Evolutionary conservation across 345 rosid species (phyloP).

Genomic region (Salix dunnii): DNA sequence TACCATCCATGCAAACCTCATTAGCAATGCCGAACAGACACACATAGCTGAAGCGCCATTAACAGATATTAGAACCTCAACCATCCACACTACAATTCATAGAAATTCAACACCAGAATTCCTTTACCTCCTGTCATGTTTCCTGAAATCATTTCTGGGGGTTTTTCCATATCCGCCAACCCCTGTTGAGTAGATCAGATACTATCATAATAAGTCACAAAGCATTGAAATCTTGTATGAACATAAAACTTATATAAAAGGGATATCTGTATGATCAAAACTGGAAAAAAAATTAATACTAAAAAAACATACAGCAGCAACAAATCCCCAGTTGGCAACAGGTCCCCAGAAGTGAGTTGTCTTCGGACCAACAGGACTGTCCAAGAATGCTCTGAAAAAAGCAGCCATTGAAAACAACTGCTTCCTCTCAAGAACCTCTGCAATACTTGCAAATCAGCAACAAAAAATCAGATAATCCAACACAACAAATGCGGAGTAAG

Average conservation of each 20-base stretch:
- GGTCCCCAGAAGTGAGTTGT: conserved; percentile 65
- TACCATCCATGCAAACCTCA: conserved; percentile 95
- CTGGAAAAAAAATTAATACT: background rate
- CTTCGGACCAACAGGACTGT: conserved; percentile 49
- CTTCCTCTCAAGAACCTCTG: conserved; percentile 3
- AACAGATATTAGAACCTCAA: background rate
- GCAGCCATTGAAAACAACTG: background rate
- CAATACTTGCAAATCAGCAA: conserved; percentile 1
- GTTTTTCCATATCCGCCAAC: conserved; percentile 79
- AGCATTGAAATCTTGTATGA: background rate
- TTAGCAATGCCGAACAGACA: conserved; percentile 65
- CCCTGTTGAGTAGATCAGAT: conserved; percentile 52
- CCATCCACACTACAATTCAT: background rate
- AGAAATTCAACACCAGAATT: background rate
- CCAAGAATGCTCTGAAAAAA: conserved; percentile 28
- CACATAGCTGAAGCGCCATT: conserved; percentile 58
- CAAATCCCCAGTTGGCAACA: conserved; percentile 40
- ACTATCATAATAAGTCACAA: conserved; percentile 2
- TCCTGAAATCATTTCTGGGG: conserved; percentile 93
- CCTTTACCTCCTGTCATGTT: conserved; percentile 70
- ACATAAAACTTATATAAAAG: background rate
- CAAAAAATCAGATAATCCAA: background rate
- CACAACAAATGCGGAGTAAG: background rate
- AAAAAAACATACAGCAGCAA: conserved; percentile 39
- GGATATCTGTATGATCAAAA: background rate